These are phyloP conservation scores for Strobilomyces echinocephalus DNA, from an alignment of 768 basidiomycete species.

Conservation along the genomic window DNA sequence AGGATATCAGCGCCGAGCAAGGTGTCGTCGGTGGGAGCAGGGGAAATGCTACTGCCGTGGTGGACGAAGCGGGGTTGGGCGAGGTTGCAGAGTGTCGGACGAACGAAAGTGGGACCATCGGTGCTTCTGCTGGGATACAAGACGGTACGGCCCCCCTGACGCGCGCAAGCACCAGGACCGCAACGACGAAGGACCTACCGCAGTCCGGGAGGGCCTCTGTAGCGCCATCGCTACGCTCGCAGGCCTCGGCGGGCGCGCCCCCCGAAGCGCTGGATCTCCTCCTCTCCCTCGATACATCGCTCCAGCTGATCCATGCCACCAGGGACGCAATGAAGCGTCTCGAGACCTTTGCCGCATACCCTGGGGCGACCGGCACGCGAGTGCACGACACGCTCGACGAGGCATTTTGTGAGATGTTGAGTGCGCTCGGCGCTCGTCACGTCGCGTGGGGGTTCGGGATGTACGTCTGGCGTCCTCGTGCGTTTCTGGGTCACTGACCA, in stretches of 20 bases:
- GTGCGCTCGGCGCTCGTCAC: conserved; percentile 73
- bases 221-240: conserved; percentile 1
- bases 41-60: neutral
- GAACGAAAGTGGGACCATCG: neutral
- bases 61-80: conserved; percentile 25
- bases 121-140: neutral
- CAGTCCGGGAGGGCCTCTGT: neutral
- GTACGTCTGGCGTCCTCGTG: conserved; percentile 37
- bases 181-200: neutral
- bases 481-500: neutral
- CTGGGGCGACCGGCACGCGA: conserved; percentile 79
- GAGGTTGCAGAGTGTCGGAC: conserved; percentile 14
- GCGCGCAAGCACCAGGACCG: neutral
- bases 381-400: conserved; percentile 95
- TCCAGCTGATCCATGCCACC: conserved; percentile 90
- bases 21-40: too few relatives aligned
- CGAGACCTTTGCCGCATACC: conserved; percentile 85
- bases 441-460: conserved; percentile 72
- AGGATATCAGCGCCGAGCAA: conserved; percentile 2
- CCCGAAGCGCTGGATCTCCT: conserved; percentile 66
- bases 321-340: conserved; percentile 89
- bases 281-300: conserved; percentile 84
- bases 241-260: conserved; percentile 16
- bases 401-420: conserved; percentile 79
- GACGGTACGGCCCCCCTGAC: neutral